These are phyloP conservation scores for Petrea volubilis DNA, from an alignment of 257 asterid genomes.

Conservation along the genomic window DNA sequence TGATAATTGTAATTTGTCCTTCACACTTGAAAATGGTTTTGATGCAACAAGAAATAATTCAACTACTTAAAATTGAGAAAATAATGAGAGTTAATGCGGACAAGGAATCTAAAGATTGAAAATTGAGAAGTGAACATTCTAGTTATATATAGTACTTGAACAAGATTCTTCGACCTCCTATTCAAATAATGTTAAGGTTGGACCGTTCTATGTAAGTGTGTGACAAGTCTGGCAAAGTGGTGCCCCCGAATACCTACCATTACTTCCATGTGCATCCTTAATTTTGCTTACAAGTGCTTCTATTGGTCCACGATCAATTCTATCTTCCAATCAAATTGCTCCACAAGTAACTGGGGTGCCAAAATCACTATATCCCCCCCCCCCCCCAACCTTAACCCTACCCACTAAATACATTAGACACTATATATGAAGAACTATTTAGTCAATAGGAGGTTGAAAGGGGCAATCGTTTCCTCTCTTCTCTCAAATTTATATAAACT, in stretches of 20 bases:
- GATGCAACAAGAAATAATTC: no score
- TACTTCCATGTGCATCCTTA: slow-evolving; percentile 21
- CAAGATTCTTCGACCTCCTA: background rate
- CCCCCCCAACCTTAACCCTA: no score
- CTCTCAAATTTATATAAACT: no score
- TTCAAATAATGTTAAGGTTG: background rate
- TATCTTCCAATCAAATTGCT: slow-evolving; percentile 7
- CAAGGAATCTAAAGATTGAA: slow-evolving; percentile 8
- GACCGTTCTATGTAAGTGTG: slow-evolving; percentile 4
- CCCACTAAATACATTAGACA: no score
- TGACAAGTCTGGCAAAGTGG: slow-evolving; percentile 22
- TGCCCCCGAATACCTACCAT: background rate
- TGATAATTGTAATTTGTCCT: background rate
- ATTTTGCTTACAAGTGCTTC: slow-evolving; percentile 9
- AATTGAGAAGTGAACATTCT: background rate
- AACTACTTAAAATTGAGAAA: background rate
- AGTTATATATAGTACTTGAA: background rate
- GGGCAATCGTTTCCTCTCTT: no score
- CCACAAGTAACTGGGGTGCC: background rate
- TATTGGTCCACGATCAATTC: slow-evolving; percentile 18
- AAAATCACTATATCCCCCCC: background rate
- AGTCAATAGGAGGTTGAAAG: no score
- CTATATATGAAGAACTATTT: no score
- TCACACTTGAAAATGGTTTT: background rate
- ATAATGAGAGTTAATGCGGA: background rate